Base-by-base conservation (phyloP, 768 basidiomycete species). In the Suillus bovinus region DNA sequence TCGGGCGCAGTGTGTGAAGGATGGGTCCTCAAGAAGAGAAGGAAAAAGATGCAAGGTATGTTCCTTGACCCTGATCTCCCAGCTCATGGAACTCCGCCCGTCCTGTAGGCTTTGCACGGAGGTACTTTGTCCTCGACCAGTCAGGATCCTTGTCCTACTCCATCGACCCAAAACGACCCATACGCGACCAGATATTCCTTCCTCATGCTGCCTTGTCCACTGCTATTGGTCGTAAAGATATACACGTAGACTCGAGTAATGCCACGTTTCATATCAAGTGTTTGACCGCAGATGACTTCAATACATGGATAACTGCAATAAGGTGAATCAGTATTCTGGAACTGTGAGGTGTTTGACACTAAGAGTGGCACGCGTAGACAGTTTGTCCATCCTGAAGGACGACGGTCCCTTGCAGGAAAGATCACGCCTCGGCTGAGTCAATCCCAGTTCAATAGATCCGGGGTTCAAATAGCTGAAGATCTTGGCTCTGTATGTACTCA, bases 11-110 rank as follows among this genome's bases (percentile, higher is more conserved):
- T 89, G 5, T 80, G 77, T 57, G 82, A 90, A 68, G 92, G 92
- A 77, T 94, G 91, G 91, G 76, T 93, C 6, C 80, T 94, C 64
- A 94, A 94, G 79, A 94, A 94, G 77, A 80, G 92, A 67, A 80
- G 92, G 66, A 93, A 91, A 81, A 91, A 85, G 78, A 88, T 93
- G 89, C 93, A 94, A 79, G 92, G 92, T 87, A 67, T 56, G 74
- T 61, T 60, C 42, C 44, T 52, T 39, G 9, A 36, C 52, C 38
- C 56, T 38, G 60, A 34, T 57, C 11, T 49, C 33, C 27, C 34
- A 24, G 27, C 57, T 29, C 16, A 55, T 54, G 29, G 34, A 47
- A 34, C 57, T 63, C 44, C 16, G 1, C 29, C 5, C 57, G 33
- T 47, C 9, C 6, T 36, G 10, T 71, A 93, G 93, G 93, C 11